These are phyloP conservation scores for Malbranchea zuffiana DNA, from an alignment of 2,329 filamentous ascomycete genomes.

Conservation along the genomic window DNA sequence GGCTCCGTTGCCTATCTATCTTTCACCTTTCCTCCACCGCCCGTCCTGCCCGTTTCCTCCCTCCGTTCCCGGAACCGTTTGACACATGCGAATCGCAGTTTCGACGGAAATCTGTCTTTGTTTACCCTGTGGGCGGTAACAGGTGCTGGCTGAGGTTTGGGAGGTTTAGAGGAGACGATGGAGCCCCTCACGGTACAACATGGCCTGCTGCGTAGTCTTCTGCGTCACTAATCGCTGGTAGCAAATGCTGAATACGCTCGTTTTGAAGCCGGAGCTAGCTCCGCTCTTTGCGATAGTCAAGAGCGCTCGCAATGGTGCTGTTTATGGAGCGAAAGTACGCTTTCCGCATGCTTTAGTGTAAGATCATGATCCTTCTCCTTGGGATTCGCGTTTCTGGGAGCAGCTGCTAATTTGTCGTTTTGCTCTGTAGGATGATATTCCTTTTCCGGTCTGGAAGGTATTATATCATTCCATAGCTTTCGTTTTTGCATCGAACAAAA, in stretches of 20 bases:
- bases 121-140: too few species aligned
- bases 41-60: too few species aligned
- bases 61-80: too few species aligned
- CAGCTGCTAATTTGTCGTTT: constrained; percentile 15
- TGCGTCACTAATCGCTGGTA: constrained; percentile 26
- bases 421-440: constrained; percentile 66
- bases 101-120: too few species aligned
- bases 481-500: constrained; percentile 3
- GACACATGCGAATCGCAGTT: too few species aligned
- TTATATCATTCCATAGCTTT: constrained; percentile 29
- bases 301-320: constrained; percentile 87
- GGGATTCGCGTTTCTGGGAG: neutral
- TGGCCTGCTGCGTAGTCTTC: neutral
- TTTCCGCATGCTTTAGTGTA: constrained; percentile 94
- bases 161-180: constrained; percentile 6
- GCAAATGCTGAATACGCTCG: constrained; percentile 61
- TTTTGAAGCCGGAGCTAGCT: constrained; percentile 75
- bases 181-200: constrained; percentile 6
- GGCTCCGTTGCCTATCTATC: too few species aligned
- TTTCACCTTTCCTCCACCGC: too few species aligned
- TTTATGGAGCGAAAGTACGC: constrained; percentile 94
- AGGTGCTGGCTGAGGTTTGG: too few species aligned
- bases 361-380: constrained; percentile 15
- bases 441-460: constrained; percentile 87
- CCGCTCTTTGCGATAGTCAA: constrained; percentile 78